Conservation (phyloP, 768 basidiomycete genomes). For the Kwoniella heveanensis region DNA sequence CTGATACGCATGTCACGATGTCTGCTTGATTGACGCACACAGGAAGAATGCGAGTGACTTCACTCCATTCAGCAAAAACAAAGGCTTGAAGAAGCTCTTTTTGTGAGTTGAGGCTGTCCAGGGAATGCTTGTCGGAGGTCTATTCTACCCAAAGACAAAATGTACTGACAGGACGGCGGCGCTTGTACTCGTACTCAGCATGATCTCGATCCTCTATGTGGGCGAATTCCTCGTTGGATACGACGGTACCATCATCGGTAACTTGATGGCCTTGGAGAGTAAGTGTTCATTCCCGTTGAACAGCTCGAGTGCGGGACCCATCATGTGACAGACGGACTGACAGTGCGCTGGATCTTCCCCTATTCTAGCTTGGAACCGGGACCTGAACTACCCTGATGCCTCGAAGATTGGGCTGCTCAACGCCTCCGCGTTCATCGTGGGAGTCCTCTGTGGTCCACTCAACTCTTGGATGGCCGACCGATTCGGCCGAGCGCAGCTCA, state of each 20-base stretch:
- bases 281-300: too few species aligned
- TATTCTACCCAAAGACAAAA: too few species aligned
- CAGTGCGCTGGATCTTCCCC: too few species aligned
- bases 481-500: conserved; percentile 3
- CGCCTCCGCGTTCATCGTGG: conserved; percentile 10
- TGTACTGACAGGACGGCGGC: neutral
- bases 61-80: neutral
- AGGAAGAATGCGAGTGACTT: conserved; percentile 1
- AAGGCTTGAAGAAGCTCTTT: neutral
- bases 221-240: conserved; percentile 17
- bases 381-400: conserved; percentile 8
- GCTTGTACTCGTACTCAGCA: neutral
- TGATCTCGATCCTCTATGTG: conserved; percentile 16
- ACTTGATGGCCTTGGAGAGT: conserved; percentile 9
- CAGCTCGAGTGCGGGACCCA: too few species aligned
- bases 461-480: conserved; percentile 8
- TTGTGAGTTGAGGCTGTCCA: neutral
- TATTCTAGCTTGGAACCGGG: conserved; percentile 7
- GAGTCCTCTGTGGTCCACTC: conserved; percentile 3
- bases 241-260: conserved; percentile 19
- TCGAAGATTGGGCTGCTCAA: conserved; percentile 8
- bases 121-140: too few species aligned
- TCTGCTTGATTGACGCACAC: too few species aligned
- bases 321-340: too few species aligned
- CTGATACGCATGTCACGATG: too few species aligned